Base-by-base conservation (phyloP, 2,329 filamentous ascomycete genomes). In the Sarocladium brachiariae region DNA sequence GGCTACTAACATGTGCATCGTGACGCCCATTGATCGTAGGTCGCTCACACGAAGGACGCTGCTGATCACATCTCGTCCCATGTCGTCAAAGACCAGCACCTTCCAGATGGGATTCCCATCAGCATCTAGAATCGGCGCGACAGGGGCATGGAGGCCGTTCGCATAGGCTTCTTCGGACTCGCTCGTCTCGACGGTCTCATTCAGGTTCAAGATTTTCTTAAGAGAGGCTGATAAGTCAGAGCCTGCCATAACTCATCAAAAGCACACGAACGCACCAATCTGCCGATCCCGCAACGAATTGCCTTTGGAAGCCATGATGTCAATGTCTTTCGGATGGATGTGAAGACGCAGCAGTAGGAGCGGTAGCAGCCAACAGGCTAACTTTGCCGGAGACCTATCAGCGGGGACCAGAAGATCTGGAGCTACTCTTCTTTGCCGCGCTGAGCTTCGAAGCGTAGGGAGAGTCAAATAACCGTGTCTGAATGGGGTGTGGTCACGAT, bases 31-130 rank as follows among this genome's bases (percentile, higher is more conserved):
- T 54, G 86, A 81, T 55, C 95, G 80, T 63, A 99, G 73, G 70
- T 99, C 93, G 63, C 90, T 96, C 55, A 99, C 93, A 53, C 91
- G 81, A 56, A 99, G 75, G 2, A 99, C 91, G 62, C 91, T 96
- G 72, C 90, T 96, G 62, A 99, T 96, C 53, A 99, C 88, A 78
- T 97, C 91, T 65, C 91, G 80, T 45, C 92, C 93, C 3, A 84
- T 68, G 59, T 92, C 87, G 68, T 99, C 95, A 64, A 99, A 97
- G 9, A 99, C 89, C 49, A 99, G 75, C 6, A 97, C 88, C 68
- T 97, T 97, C 92, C 92, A 97, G 71, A 96, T 91, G 1, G 92
- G 91, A 61, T 95, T 89, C 55, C 91, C 90, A 59, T 95, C 86
- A 43, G 88, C 78, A 58, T 90, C 90, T 54, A 96, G 73, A 50